These are phyloP conservation scores for Chlorella sorokiniana DNA, from an alignment of 139 green algal genomes.

Conservation along the genomic window DNA sequence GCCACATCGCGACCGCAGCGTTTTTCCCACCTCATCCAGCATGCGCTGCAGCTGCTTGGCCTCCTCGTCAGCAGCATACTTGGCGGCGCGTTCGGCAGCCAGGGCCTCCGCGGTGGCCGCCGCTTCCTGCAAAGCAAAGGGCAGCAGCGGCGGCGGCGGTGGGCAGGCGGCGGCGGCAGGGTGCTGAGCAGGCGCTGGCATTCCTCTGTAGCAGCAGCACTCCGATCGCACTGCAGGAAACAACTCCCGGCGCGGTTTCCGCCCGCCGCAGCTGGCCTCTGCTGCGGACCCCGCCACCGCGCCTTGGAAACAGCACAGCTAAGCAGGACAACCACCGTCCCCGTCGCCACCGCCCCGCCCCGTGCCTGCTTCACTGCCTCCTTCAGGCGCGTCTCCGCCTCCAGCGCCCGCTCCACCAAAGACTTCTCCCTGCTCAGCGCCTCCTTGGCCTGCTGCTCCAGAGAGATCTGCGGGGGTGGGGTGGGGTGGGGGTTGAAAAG, in stretches of 20 bases:
- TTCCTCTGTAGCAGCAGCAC: not conserved
- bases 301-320: not conserved
- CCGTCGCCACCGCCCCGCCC: too few species aligned
- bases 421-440: constrained; percentile 29
- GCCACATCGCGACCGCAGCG: not conserved
- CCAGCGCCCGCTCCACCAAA: constrained; percentile 42
- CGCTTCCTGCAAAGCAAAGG: constrained; percentile 30
- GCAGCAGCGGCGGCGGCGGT: too few species aligned
- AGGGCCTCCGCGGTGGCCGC: constrained; percentile 47
- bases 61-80: constrained; percentile 61
- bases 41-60: constrained; percentile 49
- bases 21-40: constrained; percentile 26
- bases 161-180: too few species aligned
- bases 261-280: too few species aligned
- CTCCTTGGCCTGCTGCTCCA: constrained; percentile 45
- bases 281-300: not conserved
- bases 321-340: not conserved
- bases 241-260: too few species aligned
- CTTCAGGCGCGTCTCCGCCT: constrained; percentile 45
- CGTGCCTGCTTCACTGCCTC: constrained; percentile 32
- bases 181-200: too few species aligned
- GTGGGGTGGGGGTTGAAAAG: too few species aligned
- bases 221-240: too few species aligned
- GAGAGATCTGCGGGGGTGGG: constrained; percentile 7
- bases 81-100: constrained; percentile 55